Evolutionary conservation across 495 filamentous ascomycete species (phyloP), one percentile per base, ranked within the genome.

Genomic region (Neurospora sp.): DNA sequence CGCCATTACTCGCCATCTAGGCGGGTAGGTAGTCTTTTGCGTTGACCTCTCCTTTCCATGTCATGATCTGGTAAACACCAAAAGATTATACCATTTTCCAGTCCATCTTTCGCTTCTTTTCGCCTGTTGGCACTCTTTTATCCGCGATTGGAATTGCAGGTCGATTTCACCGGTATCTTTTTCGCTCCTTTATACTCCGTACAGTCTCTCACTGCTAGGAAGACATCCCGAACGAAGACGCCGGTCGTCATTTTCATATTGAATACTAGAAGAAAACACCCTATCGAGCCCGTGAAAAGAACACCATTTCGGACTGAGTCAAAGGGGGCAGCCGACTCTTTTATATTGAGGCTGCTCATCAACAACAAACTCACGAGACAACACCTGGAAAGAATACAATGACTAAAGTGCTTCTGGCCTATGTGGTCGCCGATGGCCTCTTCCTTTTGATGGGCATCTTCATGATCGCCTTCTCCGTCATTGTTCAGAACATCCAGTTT

Each of bases 361-460:
- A 71, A 69, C 72, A 45, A 41, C 8, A 35, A 40, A 22, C 27
- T 17, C 3, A 35, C 53, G 7, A 17, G 27, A 69, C 22, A 53
- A 27, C 74, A 40, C 53, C 41, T 22, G 69, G 76, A 69, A 17
- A 44, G 70, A 84, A 75, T 53, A 89, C 88, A 87, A 81, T 81
- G 74, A 86, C 88, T 82, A 88, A 86, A 73, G 84, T 90, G 48
- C 82, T 90, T 40, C 69, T 85, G 74, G 82, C 84, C 71, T 91
- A 91, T 79, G 72, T 90, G 71, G 78, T 83, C 71, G 76, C 82
- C 73, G 87, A 92, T 77, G 72, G 86, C 74, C 80, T 93, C 76
- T 91, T 93, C 79, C 81, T 90, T 22, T 78, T 83, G 22, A 88
- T 88, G 72, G 91, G 91, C 74, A 85, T 84, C 70, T 82, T 93